phyloP scores from a whole-genome alignment of 768 basidiomycete species.

The Lentinus tigrinus region DNA sequence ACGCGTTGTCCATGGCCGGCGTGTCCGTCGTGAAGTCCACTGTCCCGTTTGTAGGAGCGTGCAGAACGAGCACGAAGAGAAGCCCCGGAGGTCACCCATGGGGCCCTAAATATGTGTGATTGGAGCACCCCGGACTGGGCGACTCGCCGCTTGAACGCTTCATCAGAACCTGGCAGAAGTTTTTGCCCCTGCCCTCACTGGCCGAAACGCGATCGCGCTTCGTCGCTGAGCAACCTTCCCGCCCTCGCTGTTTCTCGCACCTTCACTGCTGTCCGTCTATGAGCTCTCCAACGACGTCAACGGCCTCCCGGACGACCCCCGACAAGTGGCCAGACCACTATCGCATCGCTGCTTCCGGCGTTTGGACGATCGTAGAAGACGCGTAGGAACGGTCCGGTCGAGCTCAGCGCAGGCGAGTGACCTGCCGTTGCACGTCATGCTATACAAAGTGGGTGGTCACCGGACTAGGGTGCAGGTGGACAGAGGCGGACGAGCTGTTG shows the following conservation, averaged over 20 bases:
- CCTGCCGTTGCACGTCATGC: neutral
- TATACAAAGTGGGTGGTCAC: neutral
- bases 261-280: too few species aligned
- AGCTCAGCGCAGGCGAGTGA: too few species aligned
- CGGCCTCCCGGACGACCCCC: too few species aligned
- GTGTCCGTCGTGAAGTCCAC: neutral
- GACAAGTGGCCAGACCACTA: too few species aligned
- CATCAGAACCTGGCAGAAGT: neutral
- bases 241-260: too few species aligned
- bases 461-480: neutral
- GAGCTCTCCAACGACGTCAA: too few species aligned
- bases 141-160: neutral
- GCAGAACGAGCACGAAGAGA: neutral
- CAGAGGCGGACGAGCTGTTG: neutral
- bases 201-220: too few species aligned
- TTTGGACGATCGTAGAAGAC: too few species aligned
- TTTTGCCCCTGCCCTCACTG: neutral
- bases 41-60: neutral
- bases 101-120: neutral
- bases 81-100: neutral
- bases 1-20: conserved; percentile 6
- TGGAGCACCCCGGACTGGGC: neutral
- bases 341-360: too few species aligned
- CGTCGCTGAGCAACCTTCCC: too few species aligned
- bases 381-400: too few species aligned